phyloP scores from a whole-genome alignment of 805 yeast species.

The Helenozyma rhizophorensis region DNA sequence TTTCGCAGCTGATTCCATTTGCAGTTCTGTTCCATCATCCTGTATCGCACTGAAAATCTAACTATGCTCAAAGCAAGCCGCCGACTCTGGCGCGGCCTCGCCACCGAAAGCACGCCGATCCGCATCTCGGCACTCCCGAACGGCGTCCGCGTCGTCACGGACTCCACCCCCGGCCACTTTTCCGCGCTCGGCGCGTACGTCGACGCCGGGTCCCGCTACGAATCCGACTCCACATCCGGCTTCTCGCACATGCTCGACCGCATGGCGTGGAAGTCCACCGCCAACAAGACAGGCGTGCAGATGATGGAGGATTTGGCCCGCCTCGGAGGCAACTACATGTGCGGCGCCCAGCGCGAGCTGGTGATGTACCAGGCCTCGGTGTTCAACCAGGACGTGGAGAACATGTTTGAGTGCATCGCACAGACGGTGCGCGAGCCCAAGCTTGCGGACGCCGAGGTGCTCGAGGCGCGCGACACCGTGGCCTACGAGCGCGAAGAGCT shows the following conservation, averaged over 20 bases:
- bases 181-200: constrained; percentile 86
- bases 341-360: constrained; percentile 87
- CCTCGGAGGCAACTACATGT: constrained; percentile 91
- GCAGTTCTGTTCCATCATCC: too few relatives aligned
- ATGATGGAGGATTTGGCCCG: constrained; percentile 74
- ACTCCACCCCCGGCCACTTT: constrained; percentile 85
- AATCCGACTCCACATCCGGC: constrained; percentile 57
- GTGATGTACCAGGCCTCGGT: constrained; percentile 93
- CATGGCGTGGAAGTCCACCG: constrained; percentile 75
- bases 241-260: constrained; percentile 81
- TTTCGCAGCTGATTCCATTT: too few relatives aligned
- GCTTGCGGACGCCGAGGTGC: constrained; percentile 64
- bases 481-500: constrained; percentile 81
- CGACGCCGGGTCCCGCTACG: constrained; percentile 88
- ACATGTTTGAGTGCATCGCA: constrained; percentile 70
- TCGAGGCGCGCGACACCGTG: constrained; percentile 68
- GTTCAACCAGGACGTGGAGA: constrained; percentile 77
- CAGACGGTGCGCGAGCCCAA: constrained; percentile 76
- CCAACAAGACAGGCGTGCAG: constrained; percentile 51
- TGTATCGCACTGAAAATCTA: too few relatives aligned
- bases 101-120: constrained; percentile 6
- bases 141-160: constrained; percentile 81
- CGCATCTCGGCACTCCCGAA: constrained; percentile 50
- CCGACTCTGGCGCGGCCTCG: background rate
- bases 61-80: constrained; percentile 1